These are phyloP conservation scores for Fusarium begoniae DNA, from an alignment of 2,329 filamentous ascomycete species.

Conservation along the genomic window DNA sequence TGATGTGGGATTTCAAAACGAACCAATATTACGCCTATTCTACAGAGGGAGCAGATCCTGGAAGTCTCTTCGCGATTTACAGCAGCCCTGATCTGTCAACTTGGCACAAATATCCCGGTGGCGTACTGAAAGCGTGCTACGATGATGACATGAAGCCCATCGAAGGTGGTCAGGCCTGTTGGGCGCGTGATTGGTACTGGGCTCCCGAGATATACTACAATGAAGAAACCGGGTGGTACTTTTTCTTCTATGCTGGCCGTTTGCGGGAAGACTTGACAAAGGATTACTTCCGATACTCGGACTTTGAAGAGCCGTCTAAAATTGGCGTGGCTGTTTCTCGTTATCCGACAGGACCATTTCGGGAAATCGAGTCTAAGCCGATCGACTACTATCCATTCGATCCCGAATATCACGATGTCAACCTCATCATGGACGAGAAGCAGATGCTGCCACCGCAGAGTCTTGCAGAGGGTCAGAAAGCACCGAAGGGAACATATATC, in stretches of 20 bases:
- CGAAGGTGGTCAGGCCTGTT: conserved; percentile 47
- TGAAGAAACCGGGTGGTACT: conserved; percentile 49
- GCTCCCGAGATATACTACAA: conserved; percentile 50
- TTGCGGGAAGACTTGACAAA: conserved; percentile 46
- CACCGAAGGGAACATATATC: conserved; percentile 49
- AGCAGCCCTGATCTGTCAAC: conserved; percentile 49
- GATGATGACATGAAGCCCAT: conserved; percentile 43
- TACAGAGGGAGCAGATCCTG: conserved; percentile 47
- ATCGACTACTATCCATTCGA: conserved; percentile 50
- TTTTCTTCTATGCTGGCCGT: conserved; percentile 49
- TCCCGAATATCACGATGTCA: conserved; percentile 48
- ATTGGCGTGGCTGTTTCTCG: conserved; percentile 48
- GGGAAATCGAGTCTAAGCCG: conserved; percentile 45
- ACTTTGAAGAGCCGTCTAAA: conserved; percentile 50
- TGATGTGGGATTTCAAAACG: conserved; percentile 44
- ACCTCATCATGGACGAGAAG: conserved; percentile 50
- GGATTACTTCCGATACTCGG: conserved; percentile 47
- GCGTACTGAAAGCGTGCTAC: conserved; percentile 47
- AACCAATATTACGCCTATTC: conserved; percentile 49
- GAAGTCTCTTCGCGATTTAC: conserved; percentile 48
- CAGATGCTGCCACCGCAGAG: conserved; percentile 47
- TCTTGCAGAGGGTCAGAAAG: conserved; percentile 39
- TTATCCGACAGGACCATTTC: conserved; percentile 47
- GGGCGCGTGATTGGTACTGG: conserved; percentile 50
- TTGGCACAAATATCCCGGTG: conserved; percentile 47